Evolutionary conservation across 192 early-diverging fungal species (phyloP).

Genomic region (Coemansia sp.): DNA sequence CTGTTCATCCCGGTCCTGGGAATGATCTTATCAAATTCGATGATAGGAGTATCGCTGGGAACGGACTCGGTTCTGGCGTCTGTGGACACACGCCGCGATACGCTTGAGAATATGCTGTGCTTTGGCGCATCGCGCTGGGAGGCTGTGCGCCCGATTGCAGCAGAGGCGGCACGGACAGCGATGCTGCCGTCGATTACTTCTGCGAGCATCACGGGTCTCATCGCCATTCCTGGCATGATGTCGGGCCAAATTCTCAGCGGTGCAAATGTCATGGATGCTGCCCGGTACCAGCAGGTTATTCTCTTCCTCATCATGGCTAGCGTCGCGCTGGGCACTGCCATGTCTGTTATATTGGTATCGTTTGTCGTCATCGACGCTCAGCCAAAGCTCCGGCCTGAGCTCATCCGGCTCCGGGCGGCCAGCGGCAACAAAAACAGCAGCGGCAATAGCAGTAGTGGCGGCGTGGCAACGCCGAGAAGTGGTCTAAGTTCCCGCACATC

Average conservation of each 20-base stretch:
- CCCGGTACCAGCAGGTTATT: constrained; percentile 81
- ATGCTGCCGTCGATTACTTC: constrained; percentile 80
- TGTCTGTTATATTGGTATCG: constrained; percentile 25
- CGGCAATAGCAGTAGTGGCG: neutral
- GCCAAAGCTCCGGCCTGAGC: constrained; percentile 39
- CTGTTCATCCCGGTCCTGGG: constrained; percentile 84
- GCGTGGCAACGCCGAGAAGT: constrained; percentile 1
- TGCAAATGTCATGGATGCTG: constrained; percentile 74
- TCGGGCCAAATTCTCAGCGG: constrained; percentile 87
- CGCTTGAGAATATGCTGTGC: constrained; percentile 64
- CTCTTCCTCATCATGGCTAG: constrained; percentile 85
- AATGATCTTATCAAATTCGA: constrained; percentile 83
- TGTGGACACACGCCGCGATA: constrained; percentile 53
- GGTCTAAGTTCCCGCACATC: constrained; percentile 19
- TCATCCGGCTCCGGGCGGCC: constrained; percentile 10
- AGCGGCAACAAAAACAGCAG: constrained; percentile 2
- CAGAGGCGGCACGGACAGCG: constrained; percentile 73
- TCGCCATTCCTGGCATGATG: constrained; percentile 91
- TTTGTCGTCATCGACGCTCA: constrained; percentile 40
- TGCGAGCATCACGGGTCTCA: constrained; percentile 80
- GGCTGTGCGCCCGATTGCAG: constrained; percentile 69
- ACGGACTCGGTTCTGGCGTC: constrained; percentile 62
- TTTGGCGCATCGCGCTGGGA: constrained; percentile 88
- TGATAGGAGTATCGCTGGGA: constrained; percentile 70
- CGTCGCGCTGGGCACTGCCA: constrained; percentile 64